Evolutionary conservation across 2,329 filamentous ascomycete species (phyloP), one percentile per base, ranked within the genome.

Genomic region (Ilyonectria robusta): DNA sequence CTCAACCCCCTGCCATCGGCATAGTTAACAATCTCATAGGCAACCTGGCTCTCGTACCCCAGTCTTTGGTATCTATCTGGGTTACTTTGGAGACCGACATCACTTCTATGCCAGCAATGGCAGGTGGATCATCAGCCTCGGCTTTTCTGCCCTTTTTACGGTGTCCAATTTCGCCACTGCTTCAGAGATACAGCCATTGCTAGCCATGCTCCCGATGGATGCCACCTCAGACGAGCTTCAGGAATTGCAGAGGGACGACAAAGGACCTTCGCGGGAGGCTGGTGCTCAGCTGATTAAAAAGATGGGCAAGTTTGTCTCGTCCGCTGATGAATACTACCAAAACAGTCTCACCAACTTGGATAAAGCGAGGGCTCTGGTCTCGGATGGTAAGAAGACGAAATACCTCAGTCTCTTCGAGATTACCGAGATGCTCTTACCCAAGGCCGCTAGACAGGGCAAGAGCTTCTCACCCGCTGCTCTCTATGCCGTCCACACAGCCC

Each of bases 401-500:
- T 84, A 88, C 66, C 77, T 88, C 64, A 86, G 83, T 37, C 75
- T 90, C 8, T 81, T 84, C 56, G 83, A 89, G 68, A 84, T 89
- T 48, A 83, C 87, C 6, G 79, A 84, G 19, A 72, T 80, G 21
- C 71, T 88, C 21, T 78, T 87, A 11, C 79, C 81, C 2, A 66
- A 74, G 9, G 73, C 78, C 10, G 73, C 80, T 44, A 82, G 80
- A 65, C 66, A 70, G 1, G 76, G 78, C 23, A 78, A 77, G 1
- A 80, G 78, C 10, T 85, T 86, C 59, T 80, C 85, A 1, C 70
- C 84, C 1, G 74, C 84, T 31, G 85, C 86, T 9, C 79, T 94
- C 6, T 93, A 94, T 73, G 92, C 93, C 4, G 89, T 94, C 7
- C 91, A 94, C 71, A 88, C 88, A 62, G 87, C 91, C 9, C 77